These are phyloP conservation scores for Spencermartinsiella ligniputridi DNA, from an alignment of 1,139 yeast species.

Conservation along the genomic window DNA sequence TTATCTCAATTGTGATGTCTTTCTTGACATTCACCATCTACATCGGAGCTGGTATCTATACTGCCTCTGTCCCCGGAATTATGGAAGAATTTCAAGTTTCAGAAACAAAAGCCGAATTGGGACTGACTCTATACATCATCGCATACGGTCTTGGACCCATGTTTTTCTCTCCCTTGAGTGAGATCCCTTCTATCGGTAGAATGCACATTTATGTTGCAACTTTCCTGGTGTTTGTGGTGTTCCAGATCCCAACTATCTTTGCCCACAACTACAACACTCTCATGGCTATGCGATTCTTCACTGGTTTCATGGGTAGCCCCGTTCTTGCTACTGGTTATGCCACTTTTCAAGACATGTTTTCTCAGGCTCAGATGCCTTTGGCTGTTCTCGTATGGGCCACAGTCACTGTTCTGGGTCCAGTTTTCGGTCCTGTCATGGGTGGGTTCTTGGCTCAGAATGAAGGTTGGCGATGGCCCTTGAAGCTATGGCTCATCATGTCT, in stretches of 20 bases:
- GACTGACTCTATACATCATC: conserved; percentile 50
- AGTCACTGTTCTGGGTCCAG: conserved; percentile 64
- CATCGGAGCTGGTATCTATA: conserved; percentile 2
- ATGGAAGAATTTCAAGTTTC: conserved; percentile 40
- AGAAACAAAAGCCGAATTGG: conserved; percentile 37
- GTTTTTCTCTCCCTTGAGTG: conserved; percentile 51
- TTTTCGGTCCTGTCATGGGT: conserved; percentile 76
- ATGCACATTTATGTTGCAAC: conserved; percentile 49
- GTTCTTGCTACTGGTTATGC: conserved; percentile 88
- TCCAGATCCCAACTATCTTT: conserved; percentile 48
- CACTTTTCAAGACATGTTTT: conserved; percentile 57
- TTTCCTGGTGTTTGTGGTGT: conserved; percentile 42
- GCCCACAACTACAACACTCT: conserved; percentile 44
- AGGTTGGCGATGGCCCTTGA: conserved; percentile 75
- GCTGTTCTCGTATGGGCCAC: conserved; percentile 47
- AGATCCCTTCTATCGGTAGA: conserved; percentile 49
- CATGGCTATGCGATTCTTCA: conserved; percentile 67
- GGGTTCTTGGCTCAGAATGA: conserved; percentile 66
- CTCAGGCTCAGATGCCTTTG: conserved; percentile 17
- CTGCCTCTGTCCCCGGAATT: conserved; percentile 46
- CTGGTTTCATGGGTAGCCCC: conserved; percentile 80
- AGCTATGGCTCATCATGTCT: conserved; percentile 71
- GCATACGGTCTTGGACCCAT: conserved; percentile 56
- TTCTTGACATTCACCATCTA: neutral
- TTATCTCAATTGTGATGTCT: neutral